Base-by-base conservation (phyloP, 768 basidiomycete species). In the Trametes cingulata region DNA sequence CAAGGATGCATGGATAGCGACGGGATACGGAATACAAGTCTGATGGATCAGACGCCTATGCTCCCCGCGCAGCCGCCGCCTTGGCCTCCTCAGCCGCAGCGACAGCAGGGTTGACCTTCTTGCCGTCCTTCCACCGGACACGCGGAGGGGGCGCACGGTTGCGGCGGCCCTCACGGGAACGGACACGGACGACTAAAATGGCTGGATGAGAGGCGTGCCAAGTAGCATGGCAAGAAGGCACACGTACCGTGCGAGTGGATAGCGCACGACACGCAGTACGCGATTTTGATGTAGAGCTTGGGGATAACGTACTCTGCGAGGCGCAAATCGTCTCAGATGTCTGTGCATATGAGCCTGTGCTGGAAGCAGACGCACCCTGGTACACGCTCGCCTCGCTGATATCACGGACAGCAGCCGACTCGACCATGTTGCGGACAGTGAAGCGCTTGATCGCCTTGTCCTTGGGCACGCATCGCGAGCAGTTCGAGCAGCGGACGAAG, bases 361-460 rank as follows among this genome's bases (percentile, higher is more conserved):
- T 4, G 19, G 3, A 14, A 42, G 37, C n/a, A 36, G 22, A 79
- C 86, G 66, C 69, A 95, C 94, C 93, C 59, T 81, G 77, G 80
- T 98, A 99, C 63, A 98, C 89, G 71, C 88, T 90, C 41, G 95
- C 95, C 70, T 98, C 97, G 73, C 89, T 92, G 74, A 99, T 91
- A 81, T 99, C 97, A 65, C 95, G 84, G 68, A 98, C 93, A 55
- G 96, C 96, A 45, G 97, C 97, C 72, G 92, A 92, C 85, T 98
- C 96, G 59, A 99, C 95, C 93, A 98, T 98, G 87, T 99, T 99
- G 78, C 95, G 87, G 72, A 98, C 96, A 39, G 95, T 97, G 86
- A 96, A 96, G 52, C 97, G 85, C 82, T 97, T 97, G 89, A 98
- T 97, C 67, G 96, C 96, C 85, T 98, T 98, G 83, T 98, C 96